Evolutionary conservation across 306 rosid genomes (phyloP), one percentile per base, ranked within the genome.

Genomic region (Cucumis hystrix): DNA sequence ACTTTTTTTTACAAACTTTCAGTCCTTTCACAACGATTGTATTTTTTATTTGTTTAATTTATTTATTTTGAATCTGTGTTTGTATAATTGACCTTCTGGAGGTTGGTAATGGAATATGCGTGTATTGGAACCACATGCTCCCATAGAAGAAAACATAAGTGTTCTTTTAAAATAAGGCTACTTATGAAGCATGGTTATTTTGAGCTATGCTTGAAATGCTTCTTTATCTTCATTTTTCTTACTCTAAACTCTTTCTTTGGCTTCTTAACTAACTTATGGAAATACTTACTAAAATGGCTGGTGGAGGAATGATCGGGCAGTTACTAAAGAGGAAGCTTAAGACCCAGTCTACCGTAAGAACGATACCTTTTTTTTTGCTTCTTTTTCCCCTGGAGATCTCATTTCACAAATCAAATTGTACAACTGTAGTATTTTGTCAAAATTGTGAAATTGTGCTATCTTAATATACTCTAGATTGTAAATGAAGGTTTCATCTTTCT

Each of bases 221-320:
- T 61, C 30, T 43, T 18, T 68, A 70, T 70, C 58, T 70, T 15
- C 7, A 25, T 47, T 21, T 61, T 13, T 41, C 10, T 68, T 68
- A 23, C 18, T 68, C 18, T 68, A n/a, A 67, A 67, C 54, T 67
- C 16, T n/a, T 40, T 67, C 5, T 61, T 20, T 68, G 55, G 12
- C 15, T 61, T 41, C 74, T 68, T 2, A 70, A 13, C 20, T 58
- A 45, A n/a, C 43, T 71, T 83, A 88, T 21, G 5, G 87, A 80
- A 80, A 55, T 30, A 37, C 80, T 66, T 80, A 71, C 83, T 57
- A 82, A 75, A 75, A 93, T 93, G 97, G 97, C 90, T 88, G 92
- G 96, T 79, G 89, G 92, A 85, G 87, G 66, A 55, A 75, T 86
- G 75, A 78, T 93, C 84, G 79, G 75, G 77, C 93, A 86, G 82